Conservation (phyloP, 352 stramenopile species). For the Thalassiosira livingstoniorum region DNA sequence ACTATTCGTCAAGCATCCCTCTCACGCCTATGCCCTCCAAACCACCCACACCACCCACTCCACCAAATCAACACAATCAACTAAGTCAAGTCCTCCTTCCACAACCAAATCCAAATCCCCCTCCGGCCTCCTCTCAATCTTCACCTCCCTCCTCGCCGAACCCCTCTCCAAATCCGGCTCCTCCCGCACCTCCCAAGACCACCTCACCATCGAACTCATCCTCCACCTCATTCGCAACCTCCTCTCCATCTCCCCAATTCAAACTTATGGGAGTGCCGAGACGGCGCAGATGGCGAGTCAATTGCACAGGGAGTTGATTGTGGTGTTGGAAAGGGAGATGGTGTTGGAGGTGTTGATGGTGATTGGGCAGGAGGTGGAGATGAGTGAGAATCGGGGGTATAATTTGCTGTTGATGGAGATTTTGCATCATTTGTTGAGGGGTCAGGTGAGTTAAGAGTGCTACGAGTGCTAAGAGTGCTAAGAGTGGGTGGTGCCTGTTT, state of each 20-base stretch:
- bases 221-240: conserved; percentile 88
- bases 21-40: conserved; percentile 57
- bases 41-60: conserved; percentile 10
- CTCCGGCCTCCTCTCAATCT: conserved; percentile 79
- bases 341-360: conserved; percentile 81
- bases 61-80: conserved; percentile 20
- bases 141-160: conserved; percentile 86
- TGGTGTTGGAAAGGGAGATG: conserved; percentile 82
- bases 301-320: conserved; percentile 80
- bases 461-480: conserved; percentile 7
- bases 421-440: conserved; percentile 80
- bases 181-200: conserved; percentile 84
- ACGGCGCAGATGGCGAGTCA: conserved; percentile 36
- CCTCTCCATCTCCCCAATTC: conserved; percentile 60
- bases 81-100: too few relatives aligned
- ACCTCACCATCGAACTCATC: conserved; percentile 87
- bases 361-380: conserved; percentile 77
- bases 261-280: conserved; percentile 49
- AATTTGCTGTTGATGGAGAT: conserved; percentile 89
- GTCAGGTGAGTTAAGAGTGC: conserved; percentile 60
- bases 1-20: conserved; percentile 70
- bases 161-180: conserved; percentile 80
- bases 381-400: conserved; percentile 84
- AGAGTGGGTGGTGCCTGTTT: not conserved
- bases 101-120: conserved; percentile 15